Base-by-base conservation (phyloP, 176 grass and related monocot genomes). In the Pontederia crassipes region DNA sequence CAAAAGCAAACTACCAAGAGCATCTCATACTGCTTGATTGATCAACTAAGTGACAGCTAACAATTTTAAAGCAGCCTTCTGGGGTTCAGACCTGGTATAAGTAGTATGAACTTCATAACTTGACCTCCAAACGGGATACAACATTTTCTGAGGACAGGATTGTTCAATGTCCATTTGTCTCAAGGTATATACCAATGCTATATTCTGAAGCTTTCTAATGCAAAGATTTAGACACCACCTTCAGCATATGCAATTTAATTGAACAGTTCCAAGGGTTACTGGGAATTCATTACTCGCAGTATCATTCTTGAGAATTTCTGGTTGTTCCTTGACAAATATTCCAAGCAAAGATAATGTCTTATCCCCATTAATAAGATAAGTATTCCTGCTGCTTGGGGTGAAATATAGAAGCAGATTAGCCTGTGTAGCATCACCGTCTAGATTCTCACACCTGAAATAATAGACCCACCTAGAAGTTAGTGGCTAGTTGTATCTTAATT, bases 181-280 rank as follows among this genome's bases (percentile, higher is more conserved):
- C 92, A 78, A 96, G 90, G 72, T 96, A 96, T 59, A 96, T 75
- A 15, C 92, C 92, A 28, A 90, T 85, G 18, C 90, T 86, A 75
- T 84, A 96, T 20, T 85, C 78, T 46, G 82, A 71, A 72, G 92
- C 92, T 72, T 88, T 87, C 64, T 96, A 82, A 46, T 96, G 92
- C 28, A 96, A 69, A 80, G 87, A 90, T 74, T 96, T 96, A 35
- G n/a, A n/a, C n/a, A n/a, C n/a, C n/a, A n/a, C 92, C 92, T 78
- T 96, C 90, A 26, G 92, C 92, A 80, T 96, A 96, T 47, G 92
- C 92, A 71, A 86, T 96, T n/a, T n/a, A n/a, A n/a, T 67, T 96
- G 92, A 66, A 90, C 64, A 47, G 88, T 72, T 11, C 87, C 92
- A 72, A 96, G 74, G 62, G 70, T 82, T 67, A 81, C 74, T 58